Evolutionary conservation across 441 rosid genomes (phyloP).

Genomic region (Sinapis alba): DNA sequence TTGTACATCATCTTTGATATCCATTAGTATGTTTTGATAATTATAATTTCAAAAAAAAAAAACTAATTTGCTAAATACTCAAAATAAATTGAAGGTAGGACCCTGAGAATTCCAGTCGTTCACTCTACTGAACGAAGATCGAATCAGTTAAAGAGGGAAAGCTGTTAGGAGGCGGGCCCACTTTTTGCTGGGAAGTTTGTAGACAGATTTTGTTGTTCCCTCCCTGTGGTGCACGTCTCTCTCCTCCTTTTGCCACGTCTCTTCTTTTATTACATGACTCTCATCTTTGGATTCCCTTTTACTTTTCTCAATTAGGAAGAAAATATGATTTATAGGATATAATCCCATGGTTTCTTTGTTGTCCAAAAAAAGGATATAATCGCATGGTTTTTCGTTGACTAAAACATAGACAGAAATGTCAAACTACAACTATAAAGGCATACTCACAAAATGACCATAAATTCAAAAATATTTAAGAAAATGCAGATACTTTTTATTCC

Average conservation of each 20-base stretch:
- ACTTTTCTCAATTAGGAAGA: neutral
- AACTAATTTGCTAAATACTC: neutral
- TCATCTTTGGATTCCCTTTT: constrained; percentile 3
- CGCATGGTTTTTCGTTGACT: neutral
- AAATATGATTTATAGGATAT: neutral
- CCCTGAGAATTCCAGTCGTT: constrained; percentile 31
- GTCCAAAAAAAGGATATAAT: too few species aligned
- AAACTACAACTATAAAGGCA: neutral
- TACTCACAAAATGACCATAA: neutral
- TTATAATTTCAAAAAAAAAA: neutral
- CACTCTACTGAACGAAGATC: constrained; percentile 43
- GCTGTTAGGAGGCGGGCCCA: constrained; percentile 40
- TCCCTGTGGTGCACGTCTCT: constrained; percentile 53
- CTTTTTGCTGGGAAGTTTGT: constrained; percentile 49
- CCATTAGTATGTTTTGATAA: neutral
- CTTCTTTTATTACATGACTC: constrained; percentile 5
- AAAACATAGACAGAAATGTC: neutral
- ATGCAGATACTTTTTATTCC: neutral
- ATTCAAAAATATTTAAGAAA: neutral
- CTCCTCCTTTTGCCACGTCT: constrained; percentile 45
- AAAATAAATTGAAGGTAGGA: constrained; percentile 8
- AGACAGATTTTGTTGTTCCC: constrained; percentile 64
- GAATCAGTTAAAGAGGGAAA: constrained; percentile 41
- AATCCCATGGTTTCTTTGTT: neutral
- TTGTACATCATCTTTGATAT: neutral